Conservation (phyloP, 345 rosid genomes). For the Odontarrhena argentea region DNA sequence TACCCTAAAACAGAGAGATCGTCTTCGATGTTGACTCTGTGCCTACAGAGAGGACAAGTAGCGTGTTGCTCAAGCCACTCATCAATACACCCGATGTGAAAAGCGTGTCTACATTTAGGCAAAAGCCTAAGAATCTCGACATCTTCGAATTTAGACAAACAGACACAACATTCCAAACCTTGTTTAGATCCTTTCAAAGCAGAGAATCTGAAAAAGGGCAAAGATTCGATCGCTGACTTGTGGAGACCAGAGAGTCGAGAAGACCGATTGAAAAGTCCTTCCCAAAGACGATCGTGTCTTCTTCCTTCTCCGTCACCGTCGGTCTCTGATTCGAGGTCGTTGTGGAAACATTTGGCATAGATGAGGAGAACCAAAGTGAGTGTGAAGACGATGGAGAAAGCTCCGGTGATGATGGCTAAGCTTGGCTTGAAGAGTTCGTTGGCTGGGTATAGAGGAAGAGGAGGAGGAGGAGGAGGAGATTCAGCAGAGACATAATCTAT, state of each 20-base stretch:
- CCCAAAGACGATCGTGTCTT: conserved; percentile 35
- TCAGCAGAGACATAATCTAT: conserved; percentile 33
- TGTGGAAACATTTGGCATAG: conserved; percentile 71
- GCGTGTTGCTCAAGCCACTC: conserved; percentile 92
- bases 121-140: conserved; percentile 72
- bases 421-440: conserved; percentile 62
- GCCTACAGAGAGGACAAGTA: conserved; percentile 84
- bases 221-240: conserved; percentile 68
- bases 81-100: conserved; percentile 82
- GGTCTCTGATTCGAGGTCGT: conserved; percentile 35
- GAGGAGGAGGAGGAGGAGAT: conserved; percentile 22
- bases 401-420: conserved; percentile 70
- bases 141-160: conserved; percentile 83
- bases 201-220: conserved; percentile 90
- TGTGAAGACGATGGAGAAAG: conserved; percentile 64
- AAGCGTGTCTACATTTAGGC: conserved; percentile 90
- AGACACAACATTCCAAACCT: conserved; percentile 89
- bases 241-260: conserved; percentile 74
- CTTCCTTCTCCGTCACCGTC: not conserved
- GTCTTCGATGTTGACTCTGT: conserved; percentile 54
- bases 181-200: conserved; percentile 72
- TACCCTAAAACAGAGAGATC: conserved; percentile 56
- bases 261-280: conserved; percentile 40
- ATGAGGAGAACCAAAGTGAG: conserved; percentile 62
- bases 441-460: conserved; percentile 20